Evolutionary conservation across 2,329 filamentous ascomycete genomes (phyloP), one percentile per base, ranked within the genome.

Genomic region (Claviceps sp.): DNA sequence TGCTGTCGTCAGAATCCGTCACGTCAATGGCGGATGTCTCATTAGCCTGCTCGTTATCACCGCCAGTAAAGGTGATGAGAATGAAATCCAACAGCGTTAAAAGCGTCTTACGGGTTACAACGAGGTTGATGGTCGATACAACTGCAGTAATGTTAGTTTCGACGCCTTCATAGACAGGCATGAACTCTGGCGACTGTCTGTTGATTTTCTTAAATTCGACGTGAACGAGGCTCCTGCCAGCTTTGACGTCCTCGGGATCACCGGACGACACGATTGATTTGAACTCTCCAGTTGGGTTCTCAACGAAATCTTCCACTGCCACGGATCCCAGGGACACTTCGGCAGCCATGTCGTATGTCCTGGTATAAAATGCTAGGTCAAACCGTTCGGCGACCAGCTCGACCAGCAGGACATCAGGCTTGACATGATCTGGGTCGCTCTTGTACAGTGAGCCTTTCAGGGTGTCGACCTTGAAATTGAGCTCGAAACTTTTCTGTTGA

Each of bases 211-310:
- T 77, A 61, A 95, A 95, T 62, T 91, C 95, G 60, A 98, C 78
- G 50, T 84, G 82, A 58, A 98, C 87, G 13, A 98, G 77, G 59
- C 94, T 88, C 54, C 86, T 80, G 55, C 87, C 82, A 54, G 86
- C 80, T 46, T 84, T 78, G 26, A 85, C 82, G 62, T 95, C 91
- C 44, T 84, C 79, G 6, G 71, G 67, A 48, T 84, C 81, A 0
- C 79, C 80, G 1, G 93, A 96, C 0, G 90, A 95, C n/a, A 99
- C 81, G 49, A 99, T 94, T 26, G 91, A 91, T 68, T 93, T 95
- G 74, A 99, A 98, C 62, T 97, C 91, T 7, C 85, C 84, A 0
- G 87, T 73, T 0, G 89, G 83, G 51, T 91, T 85, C 57, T 93
- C 91, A 8, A 99, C 91, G 63, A 97, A 90, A 63, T 99, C 93